These are phyloP conservation scores for Vitellaria paradoxa DNA, from an alignment of 179 eudicot species.

Conservation along the genomic window DNA sequence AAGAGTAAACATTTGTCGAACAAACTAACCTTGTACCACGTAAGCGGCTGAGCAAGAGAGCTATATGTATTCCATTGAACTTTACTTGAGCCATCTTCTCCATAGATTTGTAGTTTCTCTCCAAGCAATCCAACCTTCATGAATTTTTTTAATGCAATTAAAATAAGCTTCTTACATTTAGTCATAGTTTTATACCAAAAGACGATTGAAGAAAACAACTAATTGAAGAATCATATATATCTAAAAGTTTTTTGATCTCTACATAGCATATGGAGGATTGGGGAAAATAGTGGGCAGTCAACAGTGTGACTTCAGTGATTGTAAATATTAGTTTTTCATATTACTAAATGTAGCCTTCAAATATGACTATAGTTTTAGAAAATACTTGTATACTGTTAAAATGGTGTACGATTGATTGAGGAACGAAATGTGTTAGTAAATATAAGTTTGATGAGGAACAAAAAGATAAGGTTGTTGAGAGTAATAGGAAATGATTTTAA, in stretches of 20 bases:
- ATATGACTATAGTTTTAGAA: too few species aligned
- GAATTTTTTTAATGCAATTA: neutral
- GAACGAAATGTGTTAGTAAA: too few species aligned
- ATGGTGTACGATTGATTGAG: too few species aligned
- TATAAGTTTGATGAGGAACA: too few species aligned
- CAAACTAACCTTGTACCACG: slow-evolving; percentile 96
- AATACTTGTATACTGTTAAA: too few species aligned
- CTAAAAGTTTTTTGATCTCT: neutral
- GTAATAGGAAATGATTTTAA: too few species aligned
- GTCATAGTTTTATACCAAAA: neutral
- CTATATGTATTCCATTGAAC: slow-evolving; percentile 47
- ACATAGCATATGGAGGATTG: neutral
- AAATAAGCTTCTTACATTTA: neutral
- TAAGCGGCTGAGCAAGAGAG: slow-evolving; percentile 41
- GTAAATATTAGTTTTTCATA: too few species aligned
- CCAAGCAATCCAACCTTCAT: slow-evolving; percentile 77
- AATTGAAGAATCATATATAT: neutral
- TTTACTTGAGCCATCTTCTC: slow-evolving; percentile 36
- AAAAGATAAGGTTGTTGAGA: too few species aligned
- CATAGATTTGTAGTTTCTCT: slow-evolving; percentile 59
- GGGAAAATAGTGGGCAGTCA: neutral
- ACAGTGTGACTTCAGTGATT: too few species aligned
- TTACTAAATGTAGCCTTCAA: too few species aligned
- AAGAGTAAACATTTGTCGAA: too few species aligned
- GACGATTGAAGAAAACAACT: neutral